These are phyloP conservation scores for Acrocalymma vagum DNA, from an alignment of 2,329 filamentous ascomycete species.

Conservation along the genomic window DNA sequence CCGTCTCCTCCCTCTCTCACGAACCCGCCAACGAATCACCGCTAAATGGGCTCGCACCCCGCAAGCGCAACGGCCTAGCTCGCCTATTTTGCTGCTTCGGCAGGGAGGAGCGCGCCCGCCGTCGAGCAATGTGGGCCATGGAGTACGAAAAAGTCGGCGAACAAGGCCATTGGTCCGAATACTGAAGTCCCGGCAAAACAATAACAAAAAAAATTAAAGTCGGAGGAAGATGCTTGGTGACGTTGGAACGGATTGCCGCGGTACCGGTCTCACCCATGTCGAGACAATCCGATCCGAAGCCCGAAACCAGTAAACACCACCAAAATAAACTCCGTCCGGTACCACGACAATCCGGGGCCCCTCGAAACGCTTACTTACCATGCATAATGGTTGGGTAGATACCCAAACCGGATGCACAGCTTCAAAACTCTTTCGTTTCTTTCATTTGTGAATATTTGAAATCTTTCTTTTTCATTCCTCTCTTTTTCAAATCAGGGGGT, in stretches of 20 bases:
- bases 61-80: conserved; percentile 38
- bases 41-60: conserved; percentile 35
- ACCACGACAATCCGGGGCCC: background rate
- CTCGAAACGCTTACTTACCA: conserved; percentile 1
- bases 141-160: conserved; percentile 44
- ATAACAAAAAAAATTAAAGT: background rate
- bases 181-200: conserved; percentile 12
- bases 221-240: no score
- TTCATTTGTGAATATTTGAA: conserved; percentile 7
- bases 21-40: conserved; percentile 21
- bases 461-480: background rate
- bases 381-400: conserved; percentile 1
- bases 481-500: no score
- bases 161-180: conserved; percentile 41
- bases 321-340: no score
- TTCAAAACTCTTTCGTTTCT: conserved; percentile 2
- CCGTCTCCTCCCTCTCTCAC: conserved; percentile 23
- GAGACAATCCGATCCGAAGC: no score
- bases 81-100: conserved; percentile 46
- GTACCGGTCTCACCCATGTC: no score
- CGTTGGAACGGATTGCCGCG: background rate
- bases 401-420: background rate
- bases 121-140: conserved; percentile 23
- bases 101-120: conserved; percentile 36
- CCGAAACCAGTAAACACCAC: no score